Percentiles rank a stretch among this genome's conserved stretches.
Conservation (phyloP, 2,329 filamentous ascomycete genomes). For the Calonectria henricotiae region DNA sequence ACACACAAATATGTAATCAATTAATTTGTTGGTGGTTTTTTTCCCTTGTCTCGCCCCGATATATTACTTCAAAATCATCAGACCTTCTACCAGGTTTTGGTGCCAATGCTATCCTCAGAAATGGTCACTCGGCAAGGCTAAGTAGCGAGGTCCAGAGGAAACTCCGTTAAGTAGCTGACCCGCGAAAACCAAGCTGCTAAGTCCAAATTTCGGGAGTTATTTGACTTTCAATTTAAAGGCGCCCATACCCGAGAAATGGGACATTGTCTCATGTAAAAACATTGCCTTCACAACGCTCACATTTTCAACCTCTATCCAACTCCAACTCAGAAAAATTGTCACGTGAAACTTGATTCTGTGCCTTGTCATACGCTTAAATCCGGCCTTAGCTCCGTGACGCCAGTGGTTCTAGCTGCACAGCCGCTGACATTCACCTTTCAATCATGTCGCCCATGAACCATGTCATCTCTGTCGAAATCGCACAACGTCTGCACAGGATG, state of each 20-base stretch:
- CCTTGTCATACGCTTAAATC: conserved; percentile 11
- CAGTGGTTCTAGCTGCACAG: not conserved
- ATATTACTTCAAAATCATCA: too few relatives aligned
- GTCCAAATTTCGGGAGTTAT: not conserved
- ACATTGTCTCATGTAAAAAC: not conserved
- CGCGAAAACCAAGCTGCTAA: not conserved
- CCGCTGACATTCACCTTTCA: not conserved
- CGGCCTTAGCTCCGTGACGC: conserved; percentile 23
- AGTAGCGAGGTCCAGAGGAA: too few relatives aligned
- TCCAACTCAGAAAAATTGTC: not conserved
- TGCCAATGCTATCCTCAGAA: too few relatives aligned
- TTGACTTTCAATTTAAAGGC: not conserved
- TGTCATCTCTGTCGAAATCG: conserved; percentile 49
- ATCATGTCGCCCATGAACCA: conserved; percentile 27
- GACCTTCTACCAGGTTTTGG: too few relatives aligned
- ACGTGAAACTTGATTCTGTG: not conserved
- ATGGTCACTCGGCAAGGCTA: too few relatives aligned
- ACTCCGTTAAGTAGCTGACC: not conserved
- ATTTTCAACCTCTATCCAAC: not conserved
- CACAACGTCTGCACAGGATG: conserved; percentile 50
- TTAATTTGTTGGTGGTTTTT: too few relatives aligned
- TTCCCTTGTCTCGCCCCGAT: too few relatives aligned
- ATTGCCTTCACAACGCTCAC: too few relatives aligned
- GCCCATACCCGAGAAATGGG: not conserved
- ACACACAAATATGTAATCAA: too few relatives aligned